These are phyloP conservation scores for Suhomyces sp. DNA, from an alignment of 805 yeast genomes.

Conservation along the genomic window DNA sequence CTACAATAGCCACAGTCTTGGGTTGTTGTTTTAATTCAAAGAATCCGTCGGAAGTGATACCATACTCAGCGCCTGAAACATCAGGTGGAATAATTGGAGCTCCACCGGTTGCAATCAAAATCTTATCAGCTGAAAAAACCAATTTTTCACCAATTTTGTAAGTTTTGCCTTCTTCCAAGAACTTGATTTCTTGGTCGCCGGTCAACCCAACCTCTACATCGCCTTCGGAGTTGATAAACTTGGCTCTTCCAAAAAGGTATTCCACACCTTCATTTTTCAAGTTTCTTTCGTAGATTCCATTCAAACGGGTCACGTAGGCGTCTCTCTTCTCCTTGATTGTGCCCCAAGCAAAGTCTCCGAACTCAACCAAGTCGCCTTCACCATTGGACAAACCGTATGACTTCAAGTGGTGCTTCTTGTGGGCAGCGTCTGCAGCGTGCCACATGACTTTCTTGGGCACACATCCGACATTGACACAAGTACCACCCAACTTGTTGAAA, in stretches of 20 bases:
- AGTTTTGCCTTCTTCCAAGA: constrained; percentile 28
- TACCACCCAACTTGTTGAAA: constrained; percentile 77
- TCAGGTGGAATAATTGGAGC: constrained; percentile 64
- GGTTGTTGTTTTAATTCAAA: constrained; percentile 82
- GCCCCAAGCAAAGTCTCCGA: constrained; percentile 73
- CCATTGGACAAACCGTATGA: constrained; percentile 78
- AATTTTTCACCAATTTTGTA: constrained; percentile 52
- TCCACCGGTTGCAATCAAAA: constrained; percentile 94
- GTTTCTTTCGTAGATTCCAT: constrained; percentile 91
- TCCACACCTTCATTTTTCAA: constrained; percentile 87
- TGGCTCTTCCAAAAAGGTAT: constrained; percentile 80
- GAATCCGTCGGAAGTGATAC: constrained; percentile 88
- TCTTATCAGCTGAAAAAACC: constrained; percentile 71
- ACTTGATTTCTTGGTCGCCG: constrained; percentile 39
- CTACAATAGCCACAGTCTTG: constrained; percentile 87
- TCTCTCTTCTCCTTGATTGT: constrained; percentile 84
- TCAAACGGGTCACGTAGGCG: constrained; percentile 81
- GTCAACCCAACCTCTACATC: constrained; percentile 68
- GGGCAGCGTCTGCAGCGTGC: constrained; percentile 92
- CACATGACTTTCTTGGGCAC: constrained; percentile 99
- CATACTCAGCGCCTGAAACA: constrained; percentile 79
- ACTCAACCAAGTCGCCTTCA: constrained; percentile 41
- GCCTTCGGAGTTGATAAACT: constrained; percentile 59
- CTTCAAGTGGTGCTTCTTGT: constrained; percentile 66
- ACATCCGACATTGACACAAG: constrained; percentile 99